Evolutionary conservation across 169 alveolate species (phyloP), one percentile per base, ranked within the genome.

Genomic region (Cryptosporidium parvum): DNA sequence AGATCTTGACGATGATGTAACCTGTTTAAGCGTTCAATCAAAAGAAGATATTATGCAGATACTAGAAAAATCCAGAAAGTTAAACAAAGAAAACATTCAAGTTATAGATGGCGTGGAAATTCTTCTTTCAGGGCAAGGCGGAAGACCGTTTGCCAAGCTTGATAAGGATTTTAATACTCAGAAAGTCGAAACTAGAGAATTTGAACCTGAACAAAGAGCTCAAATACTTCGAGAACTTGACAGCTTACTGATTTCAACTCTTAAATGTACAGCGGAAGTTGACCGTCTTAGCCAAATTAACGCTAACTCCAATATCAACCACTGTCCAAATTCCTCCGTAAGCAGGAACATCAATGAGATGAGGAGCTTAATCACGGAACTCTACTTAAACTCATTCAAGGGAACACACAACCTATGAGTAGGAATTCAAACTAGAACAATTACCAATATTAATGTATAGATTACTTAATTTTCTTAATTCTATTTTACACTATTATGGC

Each of bases 91-190:
- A 65, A 80, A 80, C 35, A 44, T 62, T 2, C 80, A 62, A 51
- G 44, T 26, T 21, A 62, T 80, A 42, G 89, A 42, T 7, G 67
- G 75, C 3, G 44, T 26, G 14, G 80, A 80, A 37, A 39, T 80
- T 33, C 45, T 37, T 21, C 75, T 65, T 42, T 62, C 89, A 0
- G 89, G 89, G 59, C 33, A 44, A 23, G 89, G 89, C 3, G 89
- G 89, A 44, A 80, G 70, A 18, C 89, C 89, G 42, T 80, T 80
- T 62, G 68, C 44, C 26, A 35, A 18, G 44, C 68, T 52, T 21
- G 72, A 65, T 4, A 37, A 35, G 42, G 12, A 65, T 65, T 29
- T 31, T 37, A 65, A 0, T 5, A 39, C 29, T 31, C 48, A 31
- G 6, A 56, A 26, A 26, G 67, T 6, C 31, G 87, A 80, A 44